These are phyloP conservation scores for Inga oerstediana DNA, from an alignment of 306 rosid species.

Conservation along the genomic window DNA sequence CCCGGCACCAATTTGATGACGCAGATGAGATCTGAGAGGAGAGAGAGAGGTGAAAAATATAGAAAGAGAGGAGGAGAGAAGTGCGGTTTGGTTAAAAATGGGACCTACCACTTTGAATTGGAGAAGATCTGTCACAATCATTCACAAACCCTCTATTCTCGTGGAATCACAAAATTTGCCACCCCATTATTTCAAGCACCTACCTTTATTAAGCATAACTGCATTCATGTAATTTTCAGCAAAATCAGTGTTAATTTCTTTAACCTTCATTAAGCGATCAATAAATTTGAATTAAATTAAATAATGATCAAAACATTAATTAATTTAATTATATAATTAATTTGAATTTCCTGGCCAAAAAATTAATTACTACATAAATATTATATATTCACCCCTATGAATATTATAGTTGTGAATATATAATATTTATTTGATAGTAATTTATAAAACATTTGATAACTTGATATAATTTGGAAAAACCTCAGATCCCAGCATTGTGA, in stretches of 20 bases:
- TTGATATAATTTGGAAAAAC: neutral
- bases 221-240: neutral
- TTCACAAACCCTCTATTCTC: neutral
- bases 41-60: neutral
- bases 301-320: neutral
- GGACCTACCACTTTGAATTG: constrained; percentile 47
- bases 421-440: no score
- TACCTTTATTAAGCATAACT: neutral
- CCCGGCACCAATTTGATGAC: constrained; percentile 36
- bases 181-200: neutral
- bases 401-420: no score
- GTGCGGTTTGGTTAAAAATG: constrained; percentile 55
- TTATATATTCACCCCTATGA: no score
- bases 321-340: neutral
- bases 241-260: neutral
- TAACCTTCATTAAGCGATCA: neutral
- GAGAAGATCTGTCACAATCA: constrained; percentile 6
- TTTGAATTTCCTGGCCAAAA: neutral
- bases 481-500: neutral
- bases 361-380: no score
- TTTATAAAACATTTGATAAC: no score
- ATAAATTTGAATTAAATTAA: neutral
- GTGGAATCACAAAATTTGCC: constrained; percentile 31
- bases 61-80: constrained; percentile 32
- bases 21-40: neutral